Evolutionary conservation across 1,139 yeast genomes (phyloP).

Genomic region (Geotrichum phurueaensis): DNA sequence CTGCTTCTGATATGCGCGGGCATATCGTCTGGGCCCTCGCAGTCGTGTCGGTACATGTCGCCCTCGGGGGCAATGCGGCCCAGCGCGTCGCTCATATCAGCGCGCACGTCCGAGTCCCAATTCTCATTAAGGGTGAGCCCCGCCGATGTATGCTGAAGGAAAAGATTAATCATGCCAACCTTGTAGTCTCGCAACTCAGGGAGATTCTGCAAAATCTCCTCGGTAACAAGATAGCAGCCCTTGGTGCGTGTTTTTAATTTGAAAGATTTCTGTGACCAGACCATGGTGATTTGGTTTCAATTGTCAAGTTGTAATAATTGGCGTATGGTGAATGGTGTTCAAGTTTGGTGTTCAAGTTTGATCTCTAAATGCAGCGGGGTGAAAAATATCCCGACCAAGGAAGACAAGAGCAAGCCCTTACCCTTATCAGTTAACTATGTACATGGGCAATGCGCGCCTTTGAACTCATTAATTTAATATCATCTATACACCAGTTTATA

Average conservation of each 20-base stretch:
- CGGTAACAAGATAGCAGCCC: constrained; percentile 67
- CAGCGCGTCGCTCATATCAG: constrained; percentile 58
- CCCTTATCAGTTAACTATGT: neutral
- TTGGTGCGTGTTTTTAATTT: constrained; percentile 52
- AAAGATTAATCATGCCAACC: constrained; percentile 59
- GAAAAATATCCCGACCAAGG: neutral
- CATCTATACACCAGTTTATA: neutral
- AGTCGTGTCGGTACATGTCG: constrained; percentile 54
- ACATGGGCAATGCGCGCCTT: too few species aligned
- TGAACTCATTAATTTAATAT: too few species aligned
- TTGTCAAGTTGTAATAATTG: neutral
- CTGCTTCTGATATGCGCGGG: constrained; percentile 71
- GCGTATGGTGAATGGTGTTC: too few species aligned
- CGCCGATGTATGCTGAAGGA: constrained; percentile 74
- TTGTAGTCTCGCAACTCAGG: constrained; percentile 58
- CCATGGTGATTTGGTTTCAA: constrained; percentile 5
- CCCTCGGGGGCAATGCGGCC: constrained; percentile 69
- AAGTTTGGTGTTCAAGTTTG: too few species aligned
- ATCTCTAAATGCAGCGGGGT: neutral
- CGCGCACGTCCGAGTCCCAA: constrained; percentile 71
- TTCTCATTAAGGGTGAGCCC: constrained; percentile 72
- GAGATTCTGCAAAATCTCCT: constrained; percentile 50
- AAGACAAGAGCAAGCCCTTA: neutral
- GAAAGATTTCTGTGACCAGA: constrained; percentile 45
- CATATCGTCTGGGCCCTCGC: constrained; percentile 78